A percentile compares a stretch with the other conserved stretches of the same genome.
Evolutionary conservation across 129 eudicot species (phyloP).

Genomic region (Pseudognaphalium luteoalbum): DNA sequence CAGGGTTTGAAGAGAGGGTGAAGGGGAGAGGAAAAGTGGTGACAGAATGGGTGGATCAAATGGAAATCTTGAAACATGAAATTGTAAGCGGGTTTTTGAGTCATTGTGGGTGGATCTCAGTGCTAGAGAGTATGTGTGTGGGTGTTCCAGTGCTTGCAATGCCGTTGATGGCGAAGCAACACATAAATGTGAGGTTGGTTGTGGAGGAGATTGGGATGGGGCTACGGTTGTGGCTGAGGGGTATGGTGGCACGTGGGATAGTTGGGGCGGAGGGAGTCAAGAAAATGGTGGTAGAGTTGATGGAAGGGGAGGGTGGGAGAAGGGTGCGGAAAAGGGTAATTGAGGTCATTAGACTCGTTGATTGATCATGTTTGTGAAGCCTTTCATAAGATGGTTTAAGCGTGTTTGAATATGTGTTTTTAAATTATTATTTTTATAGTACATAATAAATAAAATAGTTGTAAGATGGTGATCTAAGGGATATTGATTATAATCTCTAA

Average conservation of each 20-base stretch:
- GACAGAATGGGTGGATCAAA: slow-evolving; percentile 63
- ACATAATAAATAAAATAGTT: not conserved
- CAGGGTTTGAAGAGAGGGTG: slow-evolving; percentile 42
- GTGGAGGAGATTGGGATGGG: slow-evolving; percentile 50
- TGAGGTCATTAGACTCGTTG: slow-evolving; percentile 34
- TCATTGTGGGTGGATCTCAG: slow-evolving; percentile 79
- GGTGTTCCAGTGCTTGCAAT: slow-evolving; percentile 52
- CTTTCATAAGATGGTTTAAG: not conserved
- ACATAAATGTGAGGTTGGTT: slow-evolving; percentile 54
- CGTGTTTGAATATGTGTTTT: not conserved
- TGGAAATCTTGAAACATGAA: slow-evolving; percentile 40
- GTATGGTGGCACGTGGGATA: slow-evolving; percentile 40
- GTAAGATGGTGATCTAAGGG: not conserved
- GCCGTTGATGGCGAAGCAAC: slow-evolving; percentile 72
- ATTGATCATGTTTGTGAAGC: slow-evolving; percentile 31
- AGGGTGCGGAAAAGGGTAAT: slow-evolving; percentile 36
- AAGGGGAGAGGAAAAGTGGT: slow-evolving; percentile 49
- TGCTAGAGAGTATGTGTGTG: slow-evolving; percentile 53
- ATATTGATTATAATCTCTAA: not conserved
- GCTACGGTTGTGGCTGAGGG: slow-evolving; percentile 36
- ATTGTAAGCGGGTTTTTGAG: slow-evolving; percentile 51
- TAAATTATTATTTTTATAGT: no score
- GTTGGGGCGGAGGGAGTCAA: slow-evolving; percentile 47
- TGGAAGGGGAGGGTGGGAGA: slow-evolving; percentile 38
- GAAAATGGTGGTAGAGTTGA: slow-evolving; percentile 41